Percentiles rank a stretch among this genome's conserved stretches.
Conservation (phyloP, 2,329 filamentous ascomycete genomes). For the Cordyceps cicadae region DNA sequence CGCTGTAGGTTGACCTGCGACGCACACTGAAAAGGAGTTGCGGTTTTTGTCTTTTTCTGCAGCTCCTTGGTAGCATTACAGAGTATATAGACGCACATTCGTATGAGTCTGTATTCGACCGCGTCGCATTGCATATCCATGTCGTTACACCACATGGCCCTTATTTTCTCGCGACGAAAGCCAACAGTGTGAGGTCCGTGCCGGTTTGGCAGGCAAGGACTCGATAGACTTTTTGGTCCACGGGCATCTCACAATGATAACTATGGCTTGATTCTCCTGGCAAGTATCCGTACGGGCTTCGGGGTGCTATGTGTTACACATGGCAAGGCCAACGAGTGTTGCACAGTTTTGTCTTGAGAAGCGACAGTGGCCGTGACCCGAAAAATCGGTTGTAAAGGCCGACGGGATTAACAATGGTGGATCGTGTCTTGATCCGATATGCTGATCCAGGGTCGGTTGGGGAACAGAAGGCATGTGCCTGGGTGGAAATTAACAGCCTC, state of each 20-base stretch:
- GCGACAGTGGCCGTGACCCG: neutral
- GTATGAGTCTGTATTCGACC: neutral
- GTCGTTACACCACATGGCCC: neutral
- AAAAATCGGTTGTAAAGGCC: neutral
- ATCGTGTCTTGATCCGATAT: neutral
- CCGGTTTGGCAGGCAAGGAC: too few species aligned
- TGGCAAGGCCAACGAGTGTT: neutral
- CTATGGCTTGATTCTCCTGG: neutral
- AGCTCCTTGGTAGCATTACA: neutral
- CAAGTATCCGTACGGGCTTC: neutral
- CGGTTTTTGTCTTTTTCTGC: neutral
- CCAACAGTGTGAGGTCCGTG: neutral
- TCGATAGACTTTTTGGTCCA: neutral
- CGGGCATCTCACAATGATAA: too few species aligned
- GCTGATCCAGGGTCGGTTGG: too few species aligned
- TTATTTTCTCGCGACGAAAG: constrained; percentile 1
- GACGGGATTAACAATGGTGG: neutral
- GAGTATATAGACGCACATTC: neutral
- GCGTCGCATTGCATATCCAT: neutral
- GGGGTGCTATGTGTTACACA: neutral
- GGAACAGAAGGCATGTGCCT: neutral
- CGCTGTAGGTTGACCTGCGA: neutral
- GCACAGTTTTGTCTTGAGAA: neutral
- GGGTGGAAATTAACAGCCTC: neutral
- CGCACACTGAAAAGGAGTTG: neutral